These are phyloP conservation scores for Phytopythium sindhum DNA, from an alignment of 352 stramenopile genomes.

Conservation along the genomic window DNA sequence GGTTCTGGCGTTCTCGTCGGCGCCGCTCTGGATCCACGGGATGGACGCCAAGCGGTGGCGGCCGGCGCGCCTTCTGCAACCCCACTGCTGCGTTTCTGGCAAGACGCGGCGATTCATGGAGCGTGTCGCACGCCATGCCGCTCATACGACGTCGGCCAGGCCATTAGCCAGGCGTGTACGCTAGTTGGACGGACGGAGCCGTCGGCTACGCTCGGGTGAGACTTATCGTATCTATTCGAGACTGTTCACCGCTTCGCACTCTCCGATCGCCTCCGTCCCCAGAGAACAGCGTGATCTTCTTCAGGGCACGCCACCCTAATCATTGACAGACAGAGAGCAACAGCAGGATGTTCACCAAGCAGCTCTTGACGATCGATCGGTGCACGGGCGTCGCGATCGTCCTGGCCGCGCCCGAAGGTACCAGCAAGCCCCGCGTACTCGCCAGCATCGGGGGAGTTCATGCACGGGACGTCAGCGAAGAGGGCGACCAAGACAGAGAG, in stretches of 20 bases:
- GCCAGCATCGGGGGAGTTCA: not conserved
- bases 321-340: not conserved
- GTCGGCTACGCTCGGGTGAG: too few species aligned
- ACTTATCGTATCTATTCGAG: too few species aligned
- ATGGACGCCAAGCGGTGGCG: not conserved
- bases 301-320: too few species aligned
- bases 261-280: not conserved
- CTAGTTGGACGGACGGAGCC: too few species aligned
- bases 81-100: not conserved
- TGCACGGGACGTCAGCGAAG: not conserved
- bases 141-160: not conserved
- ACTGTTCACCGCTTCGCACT: not conserved
- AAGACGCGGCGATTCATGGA: not conserved
- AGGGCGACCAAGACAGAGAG: not conserved
- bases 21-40: not conserved
- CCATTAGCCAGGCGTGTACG: too few species aligned
- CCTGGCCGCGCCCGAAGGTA: not conserved
- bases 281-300: not conserved
- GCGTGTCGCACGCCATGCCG: not conserved
- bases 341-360: slow-evolving; percentile 27
- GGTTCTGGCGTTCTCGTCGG: not conserved
- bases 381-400: slow-evolving; percentile 2
- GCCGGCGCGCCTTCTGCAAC: not conserved
- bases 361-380: slow-evolving; percentile 25
- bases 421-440: not conserved